phyloP scores from a whole-genome alignment of 2,329 filamentous ascomycete genomes.

The Apiospora kogelbergensis region DNA sequence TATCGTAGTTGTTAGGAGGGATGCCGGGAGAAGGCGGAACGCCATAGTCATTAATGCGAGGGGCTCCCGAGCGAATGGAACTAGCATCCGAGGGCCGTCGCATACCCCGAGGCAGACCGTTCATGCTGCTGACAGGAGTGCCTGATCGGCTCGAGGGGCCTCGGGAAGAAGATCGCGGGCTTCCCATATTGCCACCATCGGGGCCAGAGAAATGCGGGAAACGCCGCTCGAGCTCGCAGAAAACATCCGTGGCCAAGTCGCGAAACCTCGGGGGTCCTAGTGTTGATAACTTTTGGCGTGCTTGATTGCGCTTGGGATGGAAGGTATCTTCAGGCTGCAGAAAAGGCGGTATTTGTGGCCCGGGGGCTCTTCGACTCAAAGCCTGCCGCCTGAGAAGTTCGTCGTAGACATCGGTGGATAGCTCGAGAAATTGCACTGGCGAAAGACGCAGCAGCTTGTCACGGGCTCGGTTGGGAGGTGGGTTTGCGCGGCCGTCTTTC shows the following conservation, averaged over 20 bases:
- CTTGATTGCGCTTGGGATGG: slow-evolving; percentile 96
- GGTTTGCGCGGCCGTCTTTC: slow-evolving; percentile 72
- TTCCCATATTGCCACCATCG: slow-evolving; percentile 68
- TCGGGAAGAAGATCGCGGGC: slow-evolving; percentile 62
- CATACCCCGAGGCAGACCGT: slow-evolving; percentile 44
- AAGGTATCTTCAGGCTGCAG: slow-evolving; percentile 85
- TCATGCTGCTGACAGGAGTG: slow-evolving; percentile 61
- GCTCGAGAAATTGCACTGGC: slow-evolving; percentile 90
- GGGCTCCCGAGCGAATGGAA: slow-evolving; percentile 50
- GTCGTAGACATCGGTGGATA: slow-evolving; percentile 97
- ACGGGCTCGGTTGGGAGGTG: slow-evolving; percentile 82
- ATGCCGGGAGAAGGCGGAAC: slow-evolving; percentile 61
- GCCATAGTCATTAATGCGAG: slow-evolving; percentile 43
- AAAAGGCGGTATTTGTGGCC: slow-evolving; percentile 63
- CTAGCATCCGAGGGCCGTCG: slow-evolving; percentile 62
- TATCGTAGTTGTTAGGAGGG: slow-evolving; percentile 66
- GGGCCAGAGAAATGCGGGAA: slow-evolving; percentile 77
- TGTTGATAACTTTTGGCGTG: slow-evolving; percentile 91
- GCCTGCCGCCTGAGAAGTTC: slow-evolving; percentile 87
- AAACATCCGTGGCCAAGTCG: slow-evolving; percentile 93
- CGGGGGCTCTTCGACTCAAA: slow-evolving; percentile 53
- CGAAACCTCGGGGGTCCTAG: slow-evolving; percentile 84
- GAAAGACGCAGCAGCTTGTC: slow-evolving; percentile 93
- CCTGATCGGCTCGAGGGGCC: slow-evolving; percentile 59
- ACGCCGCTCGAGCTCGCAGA: slow-evolving; percentile 87